phyloP scores from a whole-genome alignment of 495 filamentous ascomycete species.

The Cercophora sp. region DNA sequence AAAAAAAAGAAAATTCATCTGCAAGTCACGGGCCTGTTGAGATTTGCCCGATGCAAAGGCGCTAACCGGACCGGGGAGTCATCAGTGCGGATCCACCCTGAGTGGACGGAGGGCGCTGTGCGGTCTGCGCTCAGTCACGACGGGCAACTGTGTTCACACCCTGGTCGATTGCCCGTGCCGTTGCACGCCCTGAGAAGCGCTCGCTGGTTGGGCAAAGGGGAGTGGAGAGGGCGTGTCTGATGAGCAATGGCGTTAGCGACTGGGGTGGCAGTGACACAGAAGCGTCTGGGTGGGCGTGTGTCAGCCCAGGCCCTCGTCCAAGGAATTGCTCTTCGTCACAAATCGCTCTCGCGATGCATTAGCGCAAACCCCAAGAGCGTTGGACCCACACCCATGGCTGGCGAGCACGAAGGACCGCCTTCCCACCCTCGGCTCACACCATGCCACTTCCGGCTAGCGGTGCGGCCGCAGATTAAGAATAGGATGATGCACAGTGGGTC shows the following conservation, averaged over 20 bases:
- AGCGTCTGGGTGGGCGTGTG: constrained; percentile 30
- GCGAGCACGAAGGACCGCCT: constrained; percentile 9
- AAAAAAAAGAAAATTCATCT: constrained; percentile 15
- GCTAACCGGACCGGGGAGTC: constrained; percentile 14
- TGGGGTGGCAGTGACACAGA: constrained; percentile 30
- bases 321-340: constrained; percentile 32
- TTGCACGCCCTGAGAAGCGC: no score
- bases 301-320: constrained; percentile 31
- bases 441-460: constrained; percentile 24
- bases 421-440: constrained; percentile 22
- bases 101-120: not conserved
- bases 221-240: no score
- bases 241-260: constrained; percentile 15
- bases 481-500: constrained; percentile 28
- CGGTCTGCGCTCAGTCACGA: constrained; percentile 8
- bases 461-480: constrained; percentile 32
- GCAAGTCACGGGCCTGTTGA: constrained; percentile 38
- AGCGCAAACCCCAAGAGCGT: constrained; percentile 25
- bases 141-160: constrained; percentile 8
- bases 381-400: not conserved
- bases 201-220: no score
- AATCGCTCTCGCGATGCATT: constrained; percentile 27
- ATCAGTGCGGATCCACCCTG: constrained; percentile 8
- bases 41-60: constrained; percentile 28
- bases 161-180: not conserved